Base-by-base conservation (phyloP, 2,329 filamentous ascomycete species). In the Arthrobotrys entomopaga region DNA sequence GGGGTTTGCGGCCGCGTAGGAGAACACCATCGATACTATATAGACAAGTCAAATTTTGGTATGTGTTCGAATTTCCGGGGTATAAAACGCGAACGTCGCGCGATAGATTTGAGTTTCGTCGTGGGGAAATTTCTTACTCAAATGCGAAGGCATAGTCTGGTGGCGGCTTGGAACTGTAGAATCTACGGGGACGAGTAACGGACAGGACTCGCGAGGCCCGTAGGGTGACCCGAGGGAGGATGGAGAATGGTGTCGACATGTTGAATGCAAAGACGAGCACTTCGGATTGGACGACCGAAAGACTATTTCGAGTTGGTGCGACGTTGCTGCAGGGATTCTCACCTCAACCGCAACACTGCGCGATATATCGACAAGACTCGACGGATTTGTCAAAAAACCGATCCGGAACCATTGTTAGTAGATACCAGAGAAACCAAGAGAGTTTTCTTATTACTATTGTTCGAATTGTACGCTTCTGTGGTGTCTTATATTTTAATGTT, bases 11-110 rank as follows among this genome's bases (percentile, higher is more conserved):
- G 73, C 91, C 90, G 79, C 93, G 92, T 34, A 98, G 86, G 19
- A 99, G 87, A n/a, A 99, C 95, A 65, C 95, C 95, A 81, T 99
- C 95, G 80, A 99, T 96, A 81, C 88, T 91, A 53, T 24, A 16
- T 42, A n/a, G 3, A 16, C 16, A 10, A 49, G 46, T 4, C 8
- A 48, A 10, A 49, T 13, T 4, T 49, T 16, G 15, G 19, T 49
- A 20, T 4, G 19, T 49, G 46, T 19, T 22, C 2, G 24, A 26
- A 3, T 26, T 26, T 26, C 24, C 24, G 24, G 24, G 24, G 24
- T 26, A 26, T n/a, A 26, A 26, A 26, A 26, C 24, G 8, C n/a
- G 19, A 2, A 58, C 29, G 38, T 24, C 10, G 26, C 13, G 40
- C 24, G 19, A 2, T 42, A 34, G 26, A n/a, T 50, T 22, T 50